Percentiles rank a stretch among this genome's conserved stretches.
Conservation (phyloP, 1,284 basidiomycete genomes). For the Marasmius tenuissimus region DNA sequence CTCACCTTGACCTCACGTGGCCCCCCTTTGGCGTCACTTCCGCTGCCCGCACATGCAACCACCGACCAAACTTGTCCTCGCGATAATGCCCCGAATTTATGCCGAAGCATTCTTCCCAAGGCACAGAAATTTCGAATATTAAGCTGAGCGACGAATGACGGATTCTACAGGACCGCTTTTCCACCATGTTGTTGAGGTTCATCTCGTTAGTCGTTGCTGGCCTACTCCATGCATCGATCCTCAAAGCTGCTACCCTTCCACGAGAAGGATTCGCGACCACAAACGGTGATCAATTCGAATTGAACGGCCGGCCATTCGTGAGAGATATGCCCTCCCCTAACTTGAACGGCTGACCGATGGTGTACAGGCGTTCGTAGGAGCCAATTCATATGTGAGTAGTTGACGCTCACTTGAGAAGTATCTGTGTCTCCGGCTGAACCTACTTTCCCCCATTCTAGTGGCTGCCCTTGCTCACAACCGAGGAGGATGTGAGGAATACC, state of each 20-base stretch:
- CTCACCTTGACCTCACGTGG: no score
- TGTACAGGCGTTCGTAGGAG: slow-evolving; percentile 36
- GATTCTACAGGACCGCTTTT: no score
- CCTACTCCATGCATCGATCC: not conserved
- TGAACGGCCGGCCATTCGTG: slow-evolving; percentile 50
- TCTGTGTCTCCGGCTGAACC: no score
- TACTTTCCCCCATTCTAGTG: slow-evolving; percentile 24
- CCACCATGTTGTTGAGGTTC: not conserved
- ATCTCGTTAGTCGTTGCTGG: not conserved
- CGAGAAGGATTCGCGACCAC: slow-evolving; percentile 43
- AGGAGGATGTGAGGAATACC: slow-evolving; percentile 36
- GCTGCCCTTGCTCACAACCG: slow-evolving; percentile 37
- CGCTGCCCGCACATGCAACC: no score
- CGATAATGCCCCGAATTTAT: no score
- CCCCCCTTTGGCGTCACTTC: no score
- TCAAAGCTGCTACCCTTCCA: no score
- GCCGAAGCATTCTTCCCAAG: no score
- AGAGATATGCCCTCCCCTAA: slow-evolving; percentile 14
- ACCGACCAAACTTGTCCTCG: no score
- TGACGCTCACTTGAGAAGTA: not conserved
- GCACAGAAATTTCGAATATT: no score
- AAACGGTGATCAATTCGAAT: slow-evolving; percentile 38
- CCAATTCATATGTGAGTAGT: slow-evolving; percentile 35
- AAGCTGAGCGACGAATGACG: no score
- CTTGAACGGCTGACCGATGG: not conserved